phyloP scores from a whole-genome alignment of 805 yeast genomes.

The Suhomyces tanzawaensis region DNA sequence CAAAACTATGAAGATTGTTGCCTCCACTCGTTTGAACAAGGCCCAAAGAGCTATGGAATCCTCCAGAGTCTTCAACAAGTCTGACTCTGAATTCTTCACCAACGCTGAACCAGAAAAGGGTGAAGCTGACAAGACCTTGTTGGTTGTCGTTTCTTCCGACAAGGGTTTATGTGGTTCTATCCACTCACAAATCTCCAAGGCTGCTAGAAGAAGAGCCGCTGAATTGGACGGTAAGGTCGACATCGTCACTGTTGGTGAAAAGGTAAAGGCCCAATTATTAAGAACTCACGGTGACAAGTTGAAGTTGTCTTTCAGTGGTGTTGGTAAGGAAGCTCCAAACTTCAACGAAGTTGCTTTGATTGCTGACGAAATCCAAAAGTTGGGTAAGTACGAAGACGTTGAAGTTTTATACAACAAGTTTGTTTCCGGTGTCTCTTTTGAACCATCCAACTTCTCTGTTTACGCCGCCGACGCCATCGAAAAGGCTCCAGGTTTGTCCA shows the following conservation, averaged over 20 bases:
- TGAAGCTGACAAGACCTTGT: constrained; percentile 62
- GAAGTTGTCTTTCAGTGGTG: constrained; percentile 78
- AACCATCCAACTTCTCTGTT: constrained; percentile 69
- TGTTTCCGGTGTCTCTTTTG: constrained; percentile 84
- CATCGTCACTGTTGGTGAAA: constrained; percentile 90
- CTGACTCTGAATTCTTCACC: constrained; percentile 75
- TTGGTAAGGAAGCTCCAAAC: constrained; percentile 96
- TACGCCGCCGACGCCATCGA: constrained; percentile 71
- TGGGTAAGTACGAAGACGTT: constrained; percentile 70
- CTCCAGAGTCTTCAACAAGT: constrained; percentile 78
- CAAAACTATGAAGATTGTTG: constrained; percentile 99
- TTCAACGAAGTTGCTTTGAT: constrained; percentile 86
- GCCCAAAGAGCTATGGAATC: constrained; percentile 94
- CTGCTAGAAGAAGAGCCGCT: constrained; percentile 66
- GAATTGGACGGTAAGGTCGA: constrained; percentile 67
- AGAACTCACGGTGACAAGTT: constrained; percentile 75
- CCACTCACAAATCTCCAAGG: constrained; percentile 91
- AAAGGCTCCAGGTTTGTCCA: constrained; percentile 79
- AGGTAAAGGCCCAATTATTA: constrained; percentile 80
- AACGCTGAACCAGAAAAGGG: constrained; percentile 74
- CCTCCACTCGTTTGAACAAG: constrained; percentile 91
- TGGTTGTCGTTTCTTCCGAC: constrained; percentile 90
- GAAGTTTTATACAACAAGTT: constrained; percentile 87
- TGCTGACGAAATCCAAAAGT: constrained; percentile 74
- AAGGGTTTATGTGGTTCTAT: constrained; percentile 99